These are phyloP conservation scores for Durio zibethinus DNA, from an alignment of 345 rosid genomes.

Conservation along the genomic window DNA sequence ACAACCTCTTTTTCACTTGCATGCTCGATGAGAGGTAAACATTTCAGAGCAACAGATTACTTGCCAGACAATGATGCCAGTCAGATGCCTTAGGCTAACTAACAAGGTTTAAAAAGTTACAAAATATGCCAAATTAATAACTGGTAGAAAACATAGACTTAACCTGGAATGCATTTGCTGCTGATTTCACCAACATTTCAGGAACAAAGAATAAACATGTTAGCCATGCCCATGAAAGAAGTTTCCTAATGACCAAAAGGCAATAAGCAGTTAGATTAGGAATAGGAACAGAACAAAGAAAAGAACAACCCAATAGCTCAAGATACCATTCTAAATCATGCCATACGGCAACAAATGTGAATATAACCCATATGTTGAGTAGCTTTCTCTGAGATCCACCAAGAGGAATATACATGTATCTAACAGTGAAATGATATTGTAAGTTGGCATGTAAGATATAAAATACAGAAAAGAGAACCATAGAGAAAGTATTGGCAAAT, in stretches of 20 bases:
- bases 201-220: constrained; percentile 91
- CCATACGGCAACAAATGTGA: constrained; percentile 96
- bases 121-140: neutral
- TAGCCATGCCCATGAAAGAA: constrained; percentile 98
- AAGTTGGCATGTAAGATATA: constrained; percentile 1
- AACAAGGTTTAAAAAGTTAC: neutral
- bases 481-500: constrained; percentile 16
- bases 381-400: constrained; percentile 88
- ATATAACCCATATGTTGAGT: constrained; percentile 80
- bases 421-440: constrained; percentile 22
- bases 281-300: constrained; percentile 15
- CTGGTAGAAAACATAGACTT: constrained; percentile 9
- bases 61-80: neutral
- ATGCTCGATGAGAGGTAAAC: neutral
- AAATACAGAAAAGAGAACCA: constrained; percentile 9
- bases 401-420: constrained; percentile 95
- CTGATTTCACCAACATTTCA: constrained; percentile 83
- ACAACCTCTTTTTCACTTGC: constrained; percentile 2
- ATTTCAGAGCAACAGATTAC: neutral
- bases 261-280: constrained; percentile 29
- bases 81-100: neutral
- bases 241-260: constrained; percentile 67
- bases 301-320: neutral
- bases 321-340: constrained; percentile 94
- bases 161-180: constrained; percentile 64